These are phyloP conservation scores for Closterium sp. DNA, from an alignment of 139 green algal species.

Conservation along the genomic window DNA sequence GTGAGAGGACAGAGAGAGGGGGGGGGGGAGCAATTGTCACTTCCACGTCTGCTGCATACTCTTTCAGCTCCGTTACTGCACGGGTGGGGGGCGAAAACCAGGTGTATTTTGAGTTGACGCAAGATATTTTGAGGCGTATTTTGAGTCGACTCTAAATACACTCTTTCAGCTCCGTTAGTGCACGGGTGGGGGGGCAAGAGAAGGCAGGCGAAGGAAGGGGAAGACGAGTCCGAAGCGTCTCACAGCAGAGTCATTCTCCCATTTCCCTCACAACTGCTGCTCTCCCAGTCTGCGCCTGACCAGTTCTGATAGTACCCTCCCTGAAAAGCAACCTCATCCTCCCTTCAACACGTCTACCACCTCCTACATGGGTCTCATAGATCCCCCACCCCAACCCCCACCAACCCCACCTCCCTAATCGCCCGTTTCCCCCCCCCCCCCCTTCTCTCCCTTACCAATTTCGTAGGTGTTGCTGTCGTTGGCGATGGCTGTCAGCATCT, in stretches of 20 bases:
- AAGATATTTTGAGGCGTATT: too few relatives aligned
- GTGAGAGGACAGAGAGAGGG: conserved; percentile 49
- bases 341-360: not conserved
- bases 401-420: not conserved
- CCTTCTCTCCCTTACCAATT: conserved; percentile 57
- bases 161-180: conserved; percentile 78
- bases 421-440: not conserved
- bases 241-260: not conserved
- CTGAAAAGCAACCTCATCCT: not conserved
- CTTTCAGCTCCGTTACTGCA: conserved; percentile 7
- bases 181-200: not conserved
- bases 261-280: not conserved
- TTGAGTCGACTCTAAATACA: too few relatives aligned
- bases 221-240: not conserved
- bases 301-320: not conserved
- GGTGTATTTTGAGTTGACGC: too few relatives aligned
- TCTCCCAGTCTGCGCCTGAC: not conserved
- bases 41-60: conserved; percentile 54
- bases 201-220: not conserved
- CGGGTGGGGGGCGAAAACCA: too few relatives aligned
- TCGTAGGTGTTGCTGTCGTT: conserved; percentile 85
- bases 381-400: too few relatives aligned
- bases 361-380: too few relatives aligned
- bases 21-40: conserved; percentile 30
- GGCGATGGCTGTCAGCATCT: conserved; percentile 82